Conservation (phyloP, 306 rosid genomes). For the Fragaria iinumae region DNA sequence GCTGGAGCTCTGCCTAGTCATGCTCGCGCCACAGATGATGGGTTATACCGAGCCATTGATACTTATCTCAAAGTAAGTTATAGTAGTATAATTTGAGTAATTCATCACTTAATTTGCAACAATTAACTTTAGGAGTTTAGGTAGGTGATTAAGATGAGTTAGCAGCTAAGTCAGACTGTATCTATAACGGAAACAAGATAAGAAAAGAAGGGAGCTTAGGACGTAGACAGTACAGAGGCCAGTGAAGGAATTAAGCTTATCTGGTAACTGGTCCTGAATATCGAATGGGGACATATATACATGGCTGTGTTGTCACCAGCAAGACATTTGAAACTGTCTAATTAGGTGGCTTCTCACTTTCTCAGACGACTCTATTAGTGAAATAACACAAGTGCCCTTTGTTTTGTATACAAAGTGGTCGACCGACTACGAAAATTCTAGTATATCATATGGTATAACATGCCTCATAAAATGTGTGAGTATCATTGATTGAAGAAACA, state of each 20-base stretch:
- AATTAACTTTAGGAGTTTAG: background rate
- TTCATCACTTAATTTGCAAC: background rate
- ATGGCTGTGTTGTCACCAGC: slow-evolving; percentile 22
- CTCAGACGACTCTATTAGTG: background rate
- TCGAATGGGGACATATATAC: background rate
- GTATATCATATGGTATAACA: too few species aligned
- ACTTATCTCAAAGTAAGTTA: slow-evolving; percentile 79
- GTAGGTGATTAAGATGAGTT: background rate
- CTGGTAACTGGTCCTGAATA: slow-evolving; percentile 3
- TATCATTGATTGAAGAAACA: too few species aligned
- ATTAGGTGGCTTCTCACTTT: background rate
- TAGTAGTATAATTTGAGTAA: background rate
- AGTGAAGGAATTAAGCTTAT: background rate
- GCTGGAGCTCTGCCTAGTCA: slow-evolving; percentile 74
- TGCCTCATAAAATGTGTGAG: too few species aligned
- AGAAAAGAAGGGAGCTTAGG: background rate
- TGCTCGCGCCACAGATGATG: slow-evolving; percentile 79
- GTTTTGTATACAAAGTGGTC: background rate
- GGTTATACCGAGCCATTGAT: slow-evolving; percentile 87
- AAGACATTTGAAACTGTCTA: background rate
- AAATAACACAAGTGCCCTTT: slow-evolving; percentile 20
- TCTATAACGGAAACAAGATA: background rate
- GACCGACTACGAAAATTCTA: background rate
- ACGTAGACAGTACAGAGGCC: slow-evolving; percentile 2
- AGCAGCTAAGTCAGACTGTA: background rate